Evolutionary conservation across 2,329 filamentous ascomycete species (phyloP).

Genomic region (Diaporthe velutina): DNA sequence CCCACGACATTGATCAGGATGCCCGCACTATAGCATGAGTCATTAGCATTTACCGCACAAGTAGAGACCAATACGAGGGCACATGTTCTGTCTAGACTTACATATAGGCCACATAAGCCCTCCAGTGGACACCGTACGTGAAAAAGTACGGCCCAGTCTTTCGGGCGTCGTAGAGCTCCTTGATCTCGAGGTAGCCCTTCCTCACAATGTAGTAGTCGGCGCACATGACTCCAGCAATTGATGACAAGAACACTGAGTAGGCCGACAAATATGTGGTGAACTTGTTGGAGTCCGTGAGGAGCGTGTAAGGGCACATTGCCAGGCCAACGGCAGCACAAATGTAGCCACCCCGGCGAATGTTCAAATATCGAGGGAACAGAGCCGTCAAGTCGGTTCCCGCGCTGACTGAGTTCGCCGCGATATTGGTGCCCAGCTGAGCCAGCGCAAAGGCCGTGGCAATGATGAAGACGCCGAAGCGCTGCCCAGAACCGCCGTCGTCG

Average conservation of each 20-base stretch:
- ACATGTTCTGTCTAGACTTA: not conserved
- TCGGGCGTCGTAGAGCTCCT: slow-evolving; percentile 82
- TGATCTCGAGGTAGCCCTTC: slow-evolving; percentile 82
- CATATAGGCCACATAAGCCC: slow-evolving; percentile 86
- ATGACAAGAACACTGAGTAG: slow-evolving; percentile 94
- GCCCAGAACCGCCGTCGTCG: slow-evolving; percentile 74
- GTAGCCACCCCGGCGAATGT: slow-evolving; percentile 89
- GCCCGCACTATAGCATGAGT: slow-evolving; percentile 59
- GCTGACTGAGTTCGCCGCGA: slow-evolving; percentile 87
- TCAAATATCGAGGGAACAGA: slow-evolving; percentile 82
- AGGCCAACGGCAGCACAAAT: slow-evolving; percentile 84
- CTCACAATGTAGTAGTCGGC: slow-evolving; percentile 91
- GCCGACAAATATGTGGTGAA: slow-evolving; percentile 94
- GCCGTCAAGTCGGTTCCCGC: slow-evolving; percentile 88
- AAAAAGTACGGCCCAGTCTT: slow-evolving; percentile 79
- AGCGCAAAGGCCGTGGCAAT: slow-evolving; percentile 79
- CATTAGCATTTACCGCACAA: not conserved
- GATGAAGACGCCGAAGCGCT: slow-evolving; percentile 82
- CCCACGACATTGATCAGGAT: slow-evolving; percentile 93
- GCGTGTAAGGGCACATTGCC: slow-evolving; percentile 88
- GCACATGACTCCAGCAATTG: slow-evolving; percentile 92
- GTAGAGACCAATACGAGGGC: not conserved
- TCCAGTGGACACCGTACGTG: slow-evolving; percentile 81
- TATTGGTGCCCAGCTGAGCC: slow-evolving; percentile 88
- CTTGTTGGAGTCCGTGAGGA: slow-evolving; percentile 80